Evolutionary conservation across 2,329 filamentous ascomycete genomes (phyloP).

Genomic region (Aspergillus luchuensis): DNA sequence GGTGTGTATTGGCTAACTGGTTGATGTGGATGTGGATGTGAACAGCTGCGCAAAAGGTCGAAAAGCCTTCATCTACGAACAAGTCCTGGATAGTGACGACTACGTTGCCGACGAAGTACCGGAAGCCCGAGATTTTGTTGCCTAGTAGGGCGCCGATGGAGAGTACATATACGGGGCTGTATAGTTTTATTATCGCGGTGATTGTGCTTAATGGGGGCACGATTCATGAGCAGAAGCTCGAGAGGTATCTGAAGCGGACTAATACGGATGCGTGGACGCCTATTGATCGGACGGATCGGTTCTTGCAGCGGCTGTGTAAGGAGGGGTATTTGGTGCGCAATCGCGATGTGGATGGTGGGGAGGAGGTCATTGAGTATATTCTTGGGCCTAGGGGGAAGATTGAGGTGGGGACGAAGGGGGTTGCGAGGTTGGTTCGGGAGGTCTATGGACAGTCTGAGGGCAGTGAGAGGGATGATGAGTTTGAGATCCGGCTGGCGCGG

Average conservation of each 20-base stretch:
- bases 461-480: conserved; percentile 41
- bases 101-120: conserved; percentile 68
- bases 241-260: conserved; percentile 71
- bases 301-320: conserved; percentile 72
- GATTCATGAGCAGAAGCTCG: conserved; percentile 76
- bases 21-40: not conserved
- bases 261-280: conserved; percentile 76
- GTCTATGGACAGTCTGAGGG: conserved; percentile 51
- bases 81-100: conserved; percentile 78
- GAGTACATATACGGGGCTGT: conserved; percentile 78
- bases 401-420: conserved; percentile 77
- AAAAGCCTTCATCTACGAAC: conserved; percentile 51
- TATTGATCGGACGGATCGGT: conserved; percentile 71
- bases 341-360: conserved; percentile 68
- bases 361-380: conserved; percentile 77
- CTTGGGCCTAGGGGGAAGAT: conserved; percentile 83
- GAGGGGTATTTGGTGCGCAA: conserved; percentile 82
- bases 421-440: conserved; percentile 66
- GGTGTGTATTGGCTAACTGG: not conserved
- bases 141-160: conserved; percentile 73
- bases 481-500: conserved; percentile 62
- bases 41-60: conserved; percentile 54
- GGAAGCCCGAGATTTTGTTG: conserved; percentile 65
- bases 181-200: conserved; percentile 75
- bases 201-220: conserved; percentile 73